phyloP scores from a whole-genome alignment of 225 moss, liverwort and hornwort species.

The Marchantia paleacea region DNA sequence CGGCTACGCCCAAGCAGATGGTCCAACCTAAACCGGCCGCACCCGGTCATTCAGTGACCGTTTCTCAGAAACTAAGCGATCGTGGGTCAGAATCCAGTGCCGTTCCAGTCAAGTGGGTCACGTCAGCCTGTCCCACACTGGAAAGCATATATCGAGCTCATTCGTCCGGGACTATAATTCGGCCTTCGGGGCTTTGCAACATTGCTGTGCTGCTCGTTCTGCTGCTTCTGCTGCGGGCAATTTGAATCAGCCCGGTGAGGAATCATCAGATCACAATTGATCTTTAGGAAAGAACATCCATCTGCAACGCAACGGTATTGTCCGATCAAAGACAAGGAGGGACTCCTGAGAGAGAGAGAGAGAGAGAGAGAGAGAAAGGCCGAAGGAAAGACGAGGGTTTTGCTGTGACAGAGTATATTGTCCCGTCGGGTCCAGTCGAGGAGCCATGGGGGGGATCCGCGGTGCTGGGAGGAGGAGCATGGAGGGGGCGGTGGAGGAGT shows the following conservation, averaged over 20 bases:
- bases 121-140: constrained; percentile 5
- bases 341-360: neutral
- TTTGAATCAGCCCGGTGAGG: neutral
- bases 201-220: neutral
- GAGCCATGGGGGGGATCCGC: neutral
- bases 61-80: constrained; percentile 10
- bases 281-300: neutral
- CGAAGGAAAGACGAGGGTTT: neutral
- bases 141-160: neutral
- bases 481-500: constrained; percentile 2
- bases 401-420: neutral
- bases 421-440: neutral
- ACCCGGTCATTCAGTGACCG: constrained; percentile 32
- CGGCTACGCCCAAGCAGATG: neutral
- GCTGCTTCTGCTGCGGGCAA: neutral
- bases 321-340: neutral
- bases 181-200: neutral
- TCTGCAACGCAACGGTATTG: constrained; percentile 8
- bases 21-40: constrained; percentile 2
- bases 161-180: neutral
- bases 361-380: neutral
- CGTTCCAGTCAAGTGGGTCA: neutral
- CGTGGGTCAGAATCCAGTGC: neutral
- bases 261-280: neutral
- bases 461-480: neutral